Percentiles rank a stretch among this genome's conserved stretches.
Conservation (phyloP, 2,329 filamentous ascomycete genomes). For the Alternaria conjuncta region DNA sequence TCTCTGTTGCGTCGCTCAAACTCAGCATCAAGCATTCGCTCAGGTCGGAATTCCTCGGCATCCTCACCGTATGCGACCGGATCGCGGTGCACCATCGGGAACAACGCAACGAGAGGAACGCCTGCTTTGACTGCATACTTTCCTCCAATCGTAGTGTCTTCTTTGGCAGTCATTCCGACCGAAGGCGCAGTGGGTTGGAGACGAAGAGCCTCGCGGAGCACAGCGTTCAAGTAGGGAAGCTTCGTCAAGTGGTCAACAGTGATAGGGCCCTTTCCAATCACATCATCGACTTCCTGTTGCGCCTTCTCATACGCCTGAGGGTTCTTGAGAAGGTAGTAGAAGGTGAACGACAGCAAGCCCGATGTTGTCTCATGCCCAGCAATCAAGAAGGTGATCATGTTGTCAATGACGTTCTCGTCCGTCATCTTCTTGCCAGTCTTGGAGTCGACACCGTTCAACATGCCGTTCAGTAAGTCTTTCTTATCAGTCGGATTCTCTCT, state of each 20-base stretch:
- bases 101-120: slow-evolving; percentile 39
- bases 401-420: slow-evolving; percentile 68
- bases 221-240: slow-evolving; percentile 61
- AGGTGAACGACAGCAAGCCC: slow-evolving; percentile 50
- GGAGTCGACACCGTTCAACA: slow-evolving; percentile 66
- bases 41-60: slow-evolving; percentile 53
- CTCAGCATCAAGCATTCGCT: slow-evolving; percentile 56
- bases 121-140: slow-evolving; percentile 49
- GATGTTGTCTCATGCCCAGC: slow-evolving; percentile 51
- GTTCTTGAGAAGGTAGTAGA: slow-evolving; percentile 61
- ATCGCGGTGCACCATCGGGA: slow-evolving; percentile 51
- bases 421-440: slow-evolving; percentile 65
- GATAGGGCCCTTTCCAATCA: slow-evolving; percentile 57
- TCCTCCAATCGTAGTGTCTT: slow-evolving; percentile 43
- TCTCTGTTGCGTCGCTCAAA: slow-evolving; percentile 49
- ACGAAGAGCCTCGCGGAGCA: slow-evolving; percentile 63
- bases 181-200: slow-evolving; percentile 62
- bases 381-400: slow-evolving; percentile 71
- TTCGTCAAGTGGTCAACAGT: slow-evolving; percentile 57
- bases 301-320: slow-evolving; percentile 57
- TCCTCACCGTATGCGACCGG: slow-evolving; percentile 54
- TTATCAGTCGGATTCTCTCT: slow-evolving; percentile 60
- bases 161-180: slow-evolving; percentile 49
- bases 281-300: slow-evolving; percentile 61
- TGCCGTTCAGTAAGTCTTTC: slow-evolving; percentile 66